Percentiles rank a stretch among this genome's conserved stretches.
Conservation (phyloP, 768 basidiomycete species). For the Lentinula lateritia region DNA sequence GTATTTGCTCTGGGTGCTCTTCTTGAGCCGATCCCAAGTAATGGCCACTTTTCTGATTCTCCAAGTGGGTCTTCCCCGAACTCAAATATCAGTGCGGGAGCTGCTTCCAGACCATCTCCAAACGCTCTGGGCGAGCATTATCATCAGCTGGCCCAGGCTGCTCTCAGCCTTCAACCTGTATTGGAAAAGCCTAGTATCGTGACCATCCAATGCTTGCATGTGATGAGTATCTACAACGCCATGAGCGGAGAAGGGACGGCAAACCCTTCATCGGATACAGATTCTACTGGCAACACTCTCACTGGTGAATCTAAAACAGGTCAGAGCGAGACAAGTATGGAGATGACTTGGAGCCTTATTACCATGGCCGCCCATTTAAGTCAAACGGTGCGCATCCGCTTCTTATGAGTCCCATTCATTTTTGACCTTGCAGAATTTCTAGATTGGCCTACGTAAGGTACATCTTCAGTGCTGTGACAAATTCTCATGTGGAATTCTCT, state of each 20-base stretch:
- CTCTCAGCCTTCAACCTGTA: conserved; percentile 62
- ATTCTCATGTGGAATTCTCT: background rate
- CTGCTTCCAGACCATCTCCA: background rate
- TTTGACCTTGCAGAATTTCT: background rate
- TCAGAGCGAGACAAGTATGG: conserved; percentile 61
- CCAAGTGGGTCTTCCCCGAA: background rate
- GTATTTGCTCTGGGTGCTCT: conserved; percentile 52
- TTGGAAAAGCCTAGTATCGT: conserved; percentile 67
- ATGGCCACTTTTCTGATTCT: background rate
- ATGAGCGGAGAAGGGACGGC: conserved; percentile 43
- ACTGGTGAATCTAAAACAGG: conserved; percentile 29
- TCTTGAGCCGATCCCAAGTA: conserved; percentile 25
- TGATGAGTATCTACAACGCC: conserved; percentile 65
- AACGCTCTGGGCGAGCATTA: conserved; percentile 53
- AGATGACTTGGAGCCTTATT: conserved; percentile 64
- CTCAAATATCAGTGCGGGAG: background rate
- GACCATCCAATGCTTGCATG: conserved; percentile 64
- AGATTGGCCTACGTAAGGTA: conserved; percentile 52
- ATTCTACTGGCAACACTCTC: background rate
- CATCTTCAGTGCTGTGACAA: too few relatives aligned
- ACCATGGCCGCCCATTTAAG: conserved; percentile 62
- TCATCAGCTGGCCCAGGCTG: conserved; percentile 59
- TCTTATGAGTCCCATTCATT: background rate
- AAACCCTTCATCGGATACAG: background rate
- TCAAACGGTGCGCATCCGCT: conserved; percentile 46